Conservation (phyloP, 2,329 filamentous ascomycete species). For the Diaporthe humulicola region DNA sequence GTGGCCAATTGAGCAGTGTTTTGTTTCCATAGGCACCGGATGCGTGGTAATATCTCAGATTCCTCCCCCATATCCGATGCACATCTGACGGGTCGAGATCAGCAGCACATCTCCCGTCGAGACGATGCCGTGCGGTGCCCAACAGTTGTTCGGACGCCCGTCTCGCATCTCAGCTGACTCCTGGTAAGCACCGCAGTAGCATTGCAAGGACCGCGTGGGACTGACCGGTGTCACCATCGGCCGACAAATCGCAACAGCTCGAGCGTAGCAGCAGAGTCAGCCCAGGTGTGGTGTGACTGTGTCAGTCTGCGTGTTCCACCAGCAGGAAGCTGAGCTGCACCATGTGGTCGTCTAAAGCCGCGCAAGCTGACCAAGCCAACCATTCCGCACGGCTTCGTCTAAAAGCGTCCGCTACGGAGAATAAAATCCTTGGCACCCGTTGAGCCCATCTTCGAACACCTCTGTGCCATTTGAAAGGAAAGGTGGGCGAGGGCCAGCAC, state of each 20-base stretch:
- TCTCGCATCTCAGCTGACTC: background rate
- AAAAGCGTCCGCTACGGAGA: background rate
- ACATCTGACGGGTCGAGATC: background rate
- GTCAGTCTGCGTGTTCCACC: background rate
- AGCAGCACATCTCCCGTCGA: background rate
- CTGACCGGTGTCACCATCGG: background rate
- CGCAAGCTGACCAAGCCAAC: background rate
- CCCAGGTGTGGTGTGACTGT: background rate
- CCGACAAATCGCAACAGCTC: constrained; percentile 24
- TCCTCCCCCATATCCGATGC: background rate
- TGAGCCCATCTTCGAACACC: background rate
- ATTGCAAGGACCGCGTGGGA: background rate
- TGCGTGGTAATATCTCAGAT: background rate
- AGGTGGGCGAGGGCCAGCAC: no score
- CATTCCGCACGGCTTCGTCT: constrained; percentile 21
- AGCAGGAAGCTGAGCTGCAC: background rate
- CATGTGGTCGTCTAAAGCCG: background rate
- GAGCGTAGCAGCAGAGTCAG: constrained; percentile 9
- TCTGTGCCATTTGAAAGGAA: background rate
- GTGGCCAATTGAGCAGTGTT: background rate
- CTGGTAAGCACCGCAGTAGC: background rate
- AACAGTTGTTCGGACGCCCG: constrained; percentile 16
- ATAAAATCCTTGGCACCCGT: constrained; percentile 18
- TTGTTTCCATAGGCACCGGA: background rate
- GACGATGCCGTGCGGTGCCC: background rate